Evolutionary conservation across 495 filamentous ascomycete species (phyloP), one percentile per base, ranked within the genome.

Genomic region (Clavariopsis aquatica): DNA sequence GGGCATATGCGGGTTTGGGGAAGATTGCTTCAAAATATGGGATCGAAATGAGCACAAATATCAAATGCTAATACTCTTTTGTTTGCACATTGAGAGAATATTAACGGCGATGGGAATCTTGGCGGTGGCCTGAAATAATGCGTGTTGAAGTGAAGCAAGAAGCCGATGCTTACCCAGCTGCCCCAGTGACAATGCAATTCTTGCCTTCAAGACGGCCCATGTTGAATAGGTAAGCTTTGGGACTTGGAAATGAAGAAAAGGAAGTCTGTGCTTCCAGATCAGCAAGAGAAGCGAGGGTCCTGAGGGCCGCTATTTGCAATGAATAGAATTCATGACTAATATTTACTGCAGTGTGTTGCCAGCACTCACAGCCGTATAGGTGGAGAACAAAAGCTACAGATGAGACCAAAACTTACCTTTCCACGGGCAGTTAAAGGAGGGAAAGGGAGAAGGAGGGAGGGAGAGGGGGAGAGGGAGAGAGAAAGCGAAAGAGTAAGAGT

Each of bases 101-200:
- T n/a, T n/a, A n/a, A n/a, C n/a, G n/a, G n/a, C n/a, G n/a, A n/a
- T n/a, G n/a, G n/a, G n/a, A n/a, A n/a, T n/a, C n/a, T n/a, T n/a
- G n/a, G n/a, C n/a, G n/a, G n/a, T n/a, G n/a, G n/a, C n/a, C n/a
- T n/a, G n/a, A n/a, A n/a, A n/a, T n/a, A n/a, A n/a, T n/a, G n/a
- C n/a, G n/a, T n/a, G n/a, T n/a, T n/a, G 15, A 43, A 43, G 38
- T 43, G 15, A 43, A 2, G 13, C 45, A 36, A 27, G 46, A 36
- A 54, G 1, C 15, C 29, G 52, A 7, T 24, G 81, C 87, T 73
- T 84, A 96, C 92, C 92, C 90, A 61, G 89, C 93, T 31, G 89
- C 93, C 73, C 93, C 93, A 20, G 94, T 98, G 71, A 98, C 84
- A 66, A 98, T 86, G 74, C 90, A 90, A 77, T 96, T 96, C 79